Percentiles rank a stretch among this genome's conserved stretches.
Evolutionary conservation across 805 yeast species (phyloP).

Genomic region (Zygotorulaspora sp.): DNA sequence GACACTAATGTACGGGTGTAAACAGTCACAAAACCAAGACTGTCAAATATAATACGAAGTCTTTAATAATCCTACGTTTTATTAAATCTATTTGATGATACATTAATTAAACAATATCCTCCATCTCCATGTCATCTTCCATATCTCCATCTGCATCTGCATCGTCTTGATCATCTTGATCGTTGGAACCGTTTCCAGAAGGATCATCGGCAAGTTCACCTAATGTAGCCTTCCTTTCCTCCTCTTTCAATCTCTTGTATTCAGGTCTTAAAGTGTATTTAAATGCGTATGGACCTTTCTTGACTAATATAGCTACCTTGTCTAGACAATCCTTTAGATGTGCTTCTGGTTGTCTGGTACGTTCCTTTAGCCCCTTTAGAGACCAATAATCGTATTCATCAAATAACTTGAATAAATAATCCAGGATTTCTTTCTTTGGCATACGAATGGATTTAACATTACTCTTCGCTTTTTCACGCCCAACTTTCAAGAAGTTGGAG

Average conservation of each 20-base stretch:
- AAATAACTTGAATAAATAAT: conserved; percentile 78
- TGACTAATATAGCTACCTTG: conserved; percentile 79
- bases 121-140: conserved; percentile 73
- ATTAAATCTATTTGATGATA: no score
- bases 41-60: no score
- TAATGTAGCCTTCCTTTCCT: conserved; percentile 63
- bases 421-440: conserved; percentile 89
- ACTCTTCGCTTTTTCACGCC: conserved; percentile 46
- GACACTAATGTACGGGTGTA: no score
- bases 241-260: conserved; percentile 73
- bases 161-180: conserved; percentile 19
- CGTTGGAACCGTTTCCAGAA: conserved; percentile 12
- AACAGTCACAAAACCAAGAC: no score
- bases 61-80: no score
- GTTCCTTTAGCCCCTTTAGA: conserved; percentile 85
- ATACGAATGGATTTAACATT: conserved; percentile 77
- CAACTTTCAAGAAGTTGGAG: conserved; percentile 58
- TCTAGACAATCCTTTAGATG: conserved; percentile 89
- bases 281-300: conserved; percentile 93
- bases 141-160: conserved; percentile 56
- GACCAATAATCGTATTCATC: conserved; percentile 97
- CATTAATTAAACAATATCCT: conserved; percentile 50
- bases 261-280: conserved; percentile 88
- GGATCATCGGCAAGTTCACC: conserved; percentile 44
- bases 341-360: conserved; percentile 93